Base-by-base conservation (phyloP, 306 rosid species). In the Mucuna pruriens region DNA sequence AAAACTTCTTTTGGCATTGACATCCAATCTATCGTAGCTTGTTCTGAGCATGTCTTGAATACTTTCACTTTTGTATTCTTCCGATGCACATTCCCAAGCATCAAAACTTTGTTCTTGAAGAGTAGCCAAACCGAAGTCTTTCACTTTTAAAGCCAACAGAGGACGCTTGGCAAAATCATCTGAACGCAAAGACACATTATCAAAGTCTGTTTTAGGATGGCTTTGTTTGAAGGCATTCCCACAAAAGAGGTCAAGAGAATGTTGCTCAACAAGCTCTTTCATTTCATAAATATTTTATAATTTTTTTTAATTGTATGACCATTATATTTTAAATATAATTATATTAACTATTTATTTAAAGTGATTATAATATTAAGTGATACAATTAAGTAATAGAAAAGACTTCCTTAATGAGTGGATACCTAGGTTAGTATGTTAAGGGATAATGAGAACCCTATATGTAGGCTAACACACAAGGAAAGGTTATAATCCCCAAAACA, bases 231-330 rank as follows among this genome's bases (percentile, higher is more conserved):
- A 80, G n/a, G 79, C 74, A 22, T 45, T 45, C 11, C 22, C 15
- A 60, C 78, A 80, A 48, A 80, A 80, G 11, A 80, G 69, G 25
- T 60, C 55, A 33, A 72, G 33, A 25, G 75, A 72, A 12, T 73
- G 46, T 0, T 9, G n/a, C 2, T 62, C 45, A 36, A 17, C 66
- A 23, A 80, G 67, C 13, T 48, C 12, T 4, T 5, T 5, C 84
- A 80, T 80, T 39, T 63, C 17, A 39, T 73, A 73, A 16, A 10
- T 34, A 0, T n/a, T n/a, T n/a, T n/a, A n/a, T n/a, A n/a, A n/a
- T n/a, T n/a, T n/a, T n/a, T n/a, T n/a, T n/a, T n/a, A n/a, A n/a
- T n/a, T n/a, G n/a, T n/a, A n/a, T n/a, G n/a, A n/a, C n/a, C n/a
- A n/a, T n/a, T n/a, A n/a, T n/a, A n/a, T n/a, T n/a, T n/a, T n/a